Conservation (phyloP, 2,329 filamentous ascomycete species). For the Aspergillus fructus region DNA sequence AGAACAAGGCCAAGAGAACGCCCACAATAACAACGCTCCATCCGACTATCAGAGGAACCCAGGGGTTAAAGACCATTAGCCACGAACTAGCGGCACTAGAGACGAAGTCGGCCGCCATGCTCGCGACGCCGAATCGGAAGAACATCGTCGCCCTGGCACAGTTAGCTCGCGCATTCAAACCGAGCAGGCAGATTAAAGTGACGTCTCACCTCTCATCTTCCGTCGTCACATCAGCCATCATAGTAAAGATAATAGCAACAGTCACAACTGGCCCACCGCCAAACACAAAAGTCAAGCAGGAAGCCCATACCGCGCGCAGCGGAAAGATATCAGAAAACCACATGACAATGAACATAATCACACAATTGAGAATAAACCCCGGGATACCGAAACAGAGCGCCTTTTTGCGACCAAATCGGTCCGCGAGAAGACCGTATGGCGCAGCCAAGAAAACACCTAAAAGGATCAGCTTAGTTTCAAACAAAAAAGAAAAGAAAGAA, state of each 20-base stretch:
- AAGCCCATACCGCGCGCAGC: slow-evolving; percentile 50
- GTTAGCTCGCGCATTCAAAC: slow-evolving; percentile 2
- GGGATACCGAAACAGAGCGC: slow-evolving; percentile 44
- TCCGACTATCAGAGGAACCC: slow-evolving; percentile 41
- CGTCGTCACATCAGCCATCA: slow-evolving; percentile 52
- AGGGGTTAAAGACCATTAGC: slow-evolving; percentile 42
- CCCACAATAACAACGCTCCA: slow-evolving; percentile 33
- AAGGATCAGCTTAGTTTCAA: background rate
- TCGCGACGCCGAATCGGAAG: slow-evolving; percentile 41
- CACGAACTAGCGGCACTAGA: slow-evolving; percentile 40
- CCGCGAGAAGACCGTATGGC: slow-evolving; percentile 51
- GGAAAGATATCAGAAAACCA: slow-evolving; percentile 44
- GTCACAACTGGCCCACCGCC: slow-evolving; percentile 50
- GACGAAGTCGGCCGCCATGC: slow-evolving; percentile 41
- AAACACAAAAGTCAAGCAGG: slow-evolving; percentile 46
- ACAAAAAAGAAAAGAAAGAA: background rate
- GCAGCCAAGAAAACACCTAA: slow-evolving; percentile 48
- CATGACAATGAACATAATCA: slow-evolving; percentile 33
- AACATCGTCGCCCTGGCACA: slow-evolving; percentile 37
- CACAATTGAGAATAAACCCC: slow-evolving; percentile 39
- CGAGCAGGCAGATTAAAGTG: background rate
- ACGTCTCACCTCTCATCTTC: slow-evolving; percentile 41
- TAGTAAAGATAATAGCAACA: slow-evolving; percentile 49
- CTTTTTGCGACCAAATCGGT: slow-evolving; percentile 48
- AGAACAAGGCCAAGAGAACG: slow-evolving; percentile 30